phyloP scores from a whole-genome alignment of 2,329 filamentous ascomycete genomes.

The Venturia nashicola region DNA sequence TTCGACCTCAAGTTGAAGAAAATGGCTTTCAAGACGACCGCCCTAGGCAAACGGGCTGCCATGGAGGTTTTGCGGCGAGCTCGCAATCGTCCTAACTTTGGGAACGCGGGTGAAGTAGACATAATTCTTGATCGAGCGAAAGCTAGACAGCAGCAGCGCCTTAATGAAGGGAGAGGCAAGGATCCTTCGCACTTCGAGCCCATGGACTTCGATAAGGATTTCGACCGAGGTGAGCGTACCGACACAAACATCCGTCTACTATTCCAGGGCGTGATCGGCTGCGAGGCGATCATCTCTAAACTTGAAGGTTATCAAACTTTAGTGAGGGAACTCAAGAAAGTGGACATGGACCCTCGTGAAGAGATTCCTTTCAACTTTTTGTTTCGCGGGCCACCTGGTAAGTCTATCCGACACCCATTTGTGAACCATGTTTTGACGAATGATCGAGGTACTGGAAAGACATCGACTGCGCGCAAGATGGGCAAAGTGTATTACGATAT shows the following conservation, averaged over 20 bases:
- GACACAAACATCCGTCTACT: conserved; percentile 39
- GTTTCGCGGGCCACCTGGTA: conserved; percentile 54
- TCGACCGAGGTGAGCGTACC: conserved; percentile 37
- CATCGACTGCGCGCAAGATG: conserved; percentile 60
- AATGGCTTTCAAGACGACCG: conserved; percentile 40
- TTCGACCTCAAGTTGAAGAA: conserved; percentile 50
- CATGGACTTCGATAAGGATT: conserved; percentile 48
- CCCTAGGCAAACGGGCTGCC: conserved; percentile 39
- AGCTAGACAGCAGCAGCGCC: conserved; percentile 33
- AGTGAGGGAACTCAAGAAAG: conserved; percentile 37
- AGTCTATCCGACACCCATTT: conserved; percentile 9
- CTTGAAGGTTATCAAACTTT: conserved; percentile 44
- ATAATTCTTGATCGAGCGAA: conserved; percentile 51
- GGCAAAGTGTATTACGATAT: conserved; percentile 66
- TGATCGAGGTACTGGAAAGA: conserved; percentile 53
- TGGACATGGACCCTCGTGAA: conserved; percentile 43
- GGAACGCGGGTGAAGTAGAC: conserved; percentile 65
- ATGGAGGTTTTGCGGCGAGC: conserved; percentile 48
- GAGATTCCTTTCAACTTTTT: conserved; percentile 56
- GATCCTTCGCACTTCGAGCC: conserved; percentile 26
- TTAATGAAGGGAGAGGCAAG: conserved; percentile 18
- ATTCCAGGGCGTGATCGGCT: conserved; percentile 48
- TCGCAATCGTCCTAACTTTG: conserved; percentile 53
- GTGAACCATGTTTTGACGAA: not conserved
- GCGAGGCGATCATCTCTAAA: conserved; percentile 40